A percentile compares a stretch with the other conserved stretches of the same genome.
Conservation (phyloP, 2,329 filamentous ascomycete genomes). For the Xylariales sp. region DNA sequence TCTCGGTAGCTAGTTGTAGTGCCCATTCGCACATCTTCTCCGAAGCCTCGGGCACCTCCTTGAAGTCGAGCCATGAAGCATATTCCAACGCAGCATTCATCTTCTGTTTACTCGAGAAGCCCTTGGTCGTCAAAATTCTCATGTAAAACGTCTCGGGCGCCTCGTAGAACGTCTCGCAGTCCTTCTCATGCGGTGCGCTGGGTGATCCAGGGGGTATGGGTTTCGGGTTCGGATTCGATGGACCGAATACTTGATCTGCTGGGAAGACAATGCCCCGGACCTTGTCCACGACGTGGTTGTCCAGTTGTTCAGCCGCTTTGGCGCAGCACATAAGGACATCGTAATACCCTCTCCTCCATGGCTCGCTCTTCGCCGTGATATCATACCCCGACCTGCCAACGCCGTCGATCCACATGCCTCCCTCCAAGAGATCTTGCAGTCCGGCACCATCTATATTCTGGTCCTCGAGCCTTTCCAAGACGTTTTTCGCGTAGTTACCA, state of each 20-base stretch:
- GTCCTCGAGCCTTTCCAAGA: constrained; percentile 67
- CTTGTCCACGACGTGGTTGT: constrained; percentile 71
- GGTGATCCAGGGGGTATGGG: constrained; percentile 63
- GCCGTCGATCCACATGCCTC: constrained; percentile 48
- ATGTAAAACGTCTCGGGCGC: constrained; percentile 74
- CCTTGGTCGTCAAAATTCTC: constrained; percentile 73
- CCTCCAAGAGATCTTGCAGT: constrained; percentile 51
- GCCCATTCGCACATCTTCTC: constrained; percentile 71
- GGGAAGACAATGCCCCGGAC: constrained; percentile 64
- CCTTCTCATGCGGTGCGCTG: constrained; percentile 65
- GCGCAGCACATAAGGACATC: constrained; percentile 75
- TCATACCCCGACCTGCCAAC: constrained; percentile 56
- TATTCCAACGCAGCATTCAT: constrained; percentile 79
- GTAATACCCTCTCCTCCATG: constrained; percentile 84
- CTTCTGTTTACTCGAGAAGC: constrained; percentile 73
- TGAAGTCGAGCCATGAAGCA: constrained; percentile 80
- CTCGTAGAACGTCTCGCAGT: constrained; percentile 67
- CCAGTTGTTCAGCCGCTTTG: constrained; percentile 72
- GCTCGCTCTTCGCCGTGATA: constrained; percentile 68
- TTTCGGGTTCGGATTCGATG: constrained; percentile 75
- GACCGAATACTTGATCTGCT: constrained; percentile 69
- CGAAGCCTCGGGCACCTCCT: constrained; percentile 59
- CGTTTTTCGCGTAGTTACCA: constrained; percentile 53
- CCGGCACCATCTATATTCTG: constrained; percentile 62
- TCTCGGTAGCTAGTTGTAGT: constrained; percentile 64